Evolutionary conservation across 345 rosid species (phyloP), one percentile per base, ranked within the genome.

Genomic region (Firmiana major): DNA sequence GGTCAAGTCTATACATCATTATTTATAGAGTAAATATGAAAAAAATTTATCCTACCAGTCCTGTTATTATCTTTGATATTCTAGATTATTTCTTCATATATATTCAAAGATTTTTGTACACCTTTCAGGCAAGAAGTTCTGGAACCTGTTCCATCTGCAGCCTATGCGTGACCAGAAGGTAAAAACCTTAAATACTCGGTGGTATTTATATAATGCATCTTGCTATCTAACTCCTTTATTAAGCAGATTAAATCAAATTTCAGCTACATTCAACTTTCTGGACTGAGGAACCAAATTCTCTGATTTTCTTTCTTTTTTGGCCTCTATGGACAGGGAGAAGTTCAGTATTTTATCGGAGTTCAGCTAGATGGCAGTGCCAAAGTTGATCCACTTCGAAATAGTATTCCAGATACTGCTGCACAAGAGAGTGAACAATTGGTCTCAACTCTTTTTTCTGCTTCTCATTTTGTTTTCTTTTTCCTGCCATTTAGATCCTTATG

Each of bases 91-190:
- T 1, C 36, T 31, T 31, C 36, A 31, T 31, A 31, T 31, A 31
- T 31, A 45, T 45, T 22, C 63, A 17, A 76, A 28, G 11, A 34
- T 12, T 54, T 36, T 38, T 69, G 34, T n/a, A 57, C 66, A 55
- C 1, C 1, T 78, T 81, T 54, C 86, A 95, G 99, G 99, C 17
- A 95, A 93, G 83, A 95, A 95, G 86, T 95, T 95, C 79, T 95
- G 99, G 99, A 95, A 93, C 84, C 83, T 95, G 79, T 95, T 95
- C 87, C 99, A 95, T 85, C 83, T 95, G 67, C 99, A 95, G 86
- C 98, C 99, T 81, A 95, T 95, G 99, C 99, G 99, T 84, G 99
- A 95, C 83, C 99, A 93, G 71, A 95, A 95, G 97, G 98, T 94
- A 31, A 81, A 22, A 46, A 63, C 55, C 66, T 38, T 31, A 24